Evolutionary conservation across 352 stramenopile genomes (phyloP).

Genomic region (Phytophthora lateralis): DNA sequence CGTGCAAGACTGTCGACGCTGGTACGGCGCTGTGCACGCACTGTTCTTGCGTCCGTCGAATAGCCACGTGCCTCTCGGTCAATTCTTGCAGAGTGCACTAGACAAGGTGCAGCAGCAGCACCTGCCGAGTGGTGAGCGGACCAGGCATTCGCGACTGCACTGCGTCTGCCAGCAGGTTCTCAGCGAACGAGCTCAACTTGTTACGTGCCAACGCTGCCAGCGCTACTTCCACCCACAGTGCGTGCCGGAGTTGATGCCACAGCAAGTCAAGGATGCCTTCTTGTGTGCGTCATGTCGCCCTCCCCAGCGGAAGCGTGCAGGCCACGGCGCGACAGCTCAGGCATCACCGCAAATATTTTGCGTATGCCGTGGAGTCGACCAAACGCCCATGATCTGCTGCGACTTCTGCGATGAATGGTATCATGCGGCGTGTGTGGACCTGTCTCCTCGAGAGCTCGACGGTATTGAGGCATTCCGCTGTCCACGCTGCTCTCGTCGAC

Average conservation of each 20-base stretch:
- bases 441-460: constrained; percentile 59
- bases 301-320: constrained; percentile 17
- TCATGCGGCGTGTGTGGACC: constrained; percentile 71
- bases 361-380: constrained; percentile 65
- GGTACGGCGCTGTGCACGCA: constrained; percentile 52
- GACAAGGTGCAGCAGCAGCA: constrained; percentile 34
- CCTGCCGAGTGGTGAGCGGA: constrained; percentile 14
- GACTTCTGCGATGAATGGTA: constrained; percentile 91
- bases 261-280: constrained; percentile 17
- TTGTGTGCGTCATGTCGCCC: constrained; percentile 26
- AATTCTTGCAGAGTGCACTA: constrained; percentile 56
- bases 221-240: constrained; percentile 67
- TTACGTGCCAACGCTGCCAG: constrained; percentile 58
- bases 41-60: constrained; percentile 65
- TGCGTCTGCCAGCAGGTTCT: constrained; percentile 80
- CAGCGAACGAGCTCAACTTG: constrained; percentile 49
- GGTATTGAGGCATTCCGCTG: constrained; percentile 77
- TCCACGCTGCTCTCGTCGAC: constrained; percentile 60
- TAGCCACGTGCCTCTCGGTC: constrained; percentile 32
- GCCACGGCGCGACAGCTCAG: background rate
- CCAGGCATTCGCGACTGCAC: constrained; percentile 42
- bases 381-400: constrained; percentile 87
- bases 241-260: constrained; percentile 34
- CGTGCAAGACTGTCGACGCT: constrained; percentile 72
- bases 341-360: constrained; percentile 56